phyloP scores from a whole-genome alignment of 257 asterid species.

The Plantago elongata region DNA sequence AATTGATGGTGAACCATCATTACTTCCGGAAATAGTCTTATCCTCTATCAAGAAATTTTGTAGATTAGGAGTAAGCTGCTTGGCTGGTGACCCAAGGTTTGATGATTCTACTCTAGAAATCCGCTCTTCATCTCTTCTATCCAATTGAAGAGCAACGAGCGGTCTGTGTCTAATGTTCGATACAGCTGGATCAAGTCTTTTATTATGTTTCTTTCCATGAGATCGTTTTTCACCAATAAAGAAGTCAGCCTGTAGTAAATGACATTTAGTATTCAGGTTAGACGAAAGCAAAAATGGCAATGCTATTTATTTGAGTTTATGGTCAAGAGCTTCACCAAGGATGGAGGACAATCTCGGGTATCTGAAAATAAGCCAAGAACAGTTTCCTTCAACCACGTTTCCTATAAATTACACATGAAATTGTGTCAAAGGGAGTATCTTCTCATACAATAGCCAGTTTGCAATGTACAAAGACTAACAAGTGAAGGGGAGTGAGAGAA shows the following conservation, averaged over 20 bases:
- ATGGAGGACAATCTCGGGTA: conserved; percentile 78
- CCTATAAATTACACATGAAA: conserved; percentile 43
- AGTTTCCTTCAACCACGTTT: conserved; percentile 82
- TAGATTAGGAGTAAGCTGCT: conserved; percentile 75
- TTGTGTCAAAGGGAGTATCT: neutral
- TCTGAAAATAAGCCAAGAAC: conserved; percentile 84
- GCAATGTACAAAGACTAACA: conserved; percentile 9
- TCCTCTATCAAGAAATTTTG: conserved; percentile 52
- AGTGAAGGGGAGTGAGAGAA: no score
- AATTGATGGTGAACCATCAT: conserved; percentile 41
- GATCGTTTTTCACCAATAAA: conserved; percentile 66
- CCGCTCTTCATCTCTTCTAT: conserved; percentile 52
- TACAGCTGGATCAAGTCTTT: conserved; percentile 47
- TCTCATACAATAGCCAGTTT: neutral
- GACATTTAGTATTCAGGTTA: conserved; percentile 20
- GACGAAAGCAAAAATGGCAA: neutral
- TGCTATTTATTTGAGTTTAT: conserved; percentile 5
- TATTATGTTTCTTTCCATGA: conserved; percentile 46
- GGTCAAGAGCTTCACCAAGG: conserved; percentile 51
- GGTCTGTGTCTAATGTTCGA: conserved; percentile 57
- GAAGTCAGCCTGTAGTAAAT: conserved; percentile 54
- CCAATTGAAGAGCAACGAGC: conserved; percentile 43
- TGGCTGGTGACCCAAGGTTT: conserved; percentile 74
- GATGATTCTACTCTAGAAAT: conserved; percentile 39
- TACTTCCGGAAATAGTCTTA: conserved; percentile 37